Evolutionary conservation across 2,329 filamentous ascomycete genomes (phyloP).

Genomic region (Ambrosiella xylebori): DNA sequence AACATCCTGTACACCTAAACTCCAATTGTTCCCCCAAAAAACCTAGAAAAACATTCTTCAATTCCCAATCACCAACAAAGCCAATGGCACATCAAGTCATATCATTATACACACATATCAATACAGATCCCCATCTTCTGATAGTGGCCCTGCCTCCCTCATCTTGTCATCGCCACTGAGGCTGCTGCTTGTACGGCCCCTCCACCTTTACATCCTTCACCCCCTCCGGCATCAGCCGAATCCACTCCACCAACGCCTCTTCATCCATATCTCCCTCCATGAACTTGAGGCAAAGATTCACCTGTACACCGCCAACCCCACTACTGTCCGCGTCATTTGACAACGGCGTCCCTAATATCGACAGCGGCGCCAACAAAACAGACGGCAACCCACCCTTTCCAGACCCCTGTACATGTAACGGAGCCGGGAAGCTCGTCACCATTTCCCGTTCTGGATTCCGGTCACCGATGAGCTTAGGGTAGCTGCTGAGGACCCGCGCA

Average conservation of each 20-base stretch:
- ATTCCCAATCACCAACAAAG: not conserved
- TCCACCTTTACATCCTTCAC: conserved; percentile 39
- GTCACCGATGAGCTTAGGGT: conserved; percentile 35
- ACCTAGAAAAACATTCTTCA: too few species aligned
- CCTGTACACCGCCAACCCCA: conserved; percentile 17
- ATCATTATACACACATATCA: not conserved
- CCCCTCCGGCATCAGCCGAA: conserved; percentile 39
- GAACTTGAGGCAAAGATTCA: conserved; percentile 34
- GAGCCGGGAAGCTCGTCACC: conserved; percentile 33
- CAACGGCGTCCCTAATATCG: conserved; percentile 26
- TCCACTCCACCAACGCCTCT: conserved; percentile 40
- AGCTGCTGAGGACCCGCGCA: conserved; percentile 33
- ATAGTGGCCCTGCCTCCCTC: not conserved
- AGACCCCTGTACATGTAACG: conserved; percentile 38
- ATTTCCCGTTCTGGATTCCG: conserved; percentile 29
- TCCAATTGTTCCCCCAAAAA: too few species aligned
- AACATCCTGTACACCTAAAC: too few species aligned
- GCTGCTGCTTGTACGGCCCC: conserved; percentile 24
- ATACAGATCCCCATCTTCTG: not conserved
- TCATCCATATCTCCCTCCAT: conserved; percentile 33
- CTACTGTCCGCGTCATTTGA: not conserved
- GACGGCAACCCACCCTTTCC: conserved; percentile 37
- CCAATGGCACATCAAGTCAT: not conserved
- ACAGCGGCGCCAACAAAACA: conserved; percentile 36
- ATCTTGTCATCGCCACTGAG: conserved; percentile 13